Conservation (phyloP, 257 asterid species). For the Parsonsia alboflavescens region DNA sequence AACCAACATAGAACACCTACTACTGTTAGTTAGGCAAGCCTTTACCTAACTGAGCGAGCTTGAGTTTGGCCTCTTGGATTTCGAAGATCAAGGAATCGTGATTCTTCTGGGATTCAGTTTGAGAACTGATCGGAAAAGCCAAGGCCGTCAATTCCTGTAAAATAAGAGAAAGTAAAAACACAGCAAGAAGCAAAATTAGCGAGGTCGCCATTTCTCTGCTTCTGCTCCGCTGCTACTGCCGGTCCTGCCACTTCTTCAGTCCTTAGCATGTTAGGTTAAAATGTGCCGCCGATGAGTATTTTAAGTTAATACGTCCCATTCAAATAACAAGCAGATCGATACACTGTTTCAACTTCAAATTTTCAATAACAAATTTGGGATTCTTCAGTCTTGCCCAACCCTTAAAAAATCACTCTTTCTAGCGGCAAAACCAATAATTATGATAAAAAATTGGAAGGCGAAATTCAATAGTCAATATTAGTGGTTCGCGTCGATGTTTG, state of each 20-base stretch:
- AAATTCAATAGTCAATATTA: no score
- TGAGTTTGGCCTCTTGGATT: slow-evolving; percentile 54
- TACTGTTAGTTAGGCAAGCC: neutral
- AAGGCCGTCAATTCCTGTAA: slow-evolving; percentile 25
- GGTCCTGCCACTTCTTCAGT: neutral
- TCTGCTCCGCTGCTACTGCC: neutral
- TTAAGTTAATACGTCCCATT: no score
- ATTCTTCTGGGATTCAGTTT: slow-evolving; percentile 22
- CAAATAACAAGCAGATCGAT: no score
- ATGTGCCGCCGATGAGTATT: no score
- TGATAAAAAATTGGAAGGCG: no score
- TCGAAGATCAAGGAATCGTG: slow-evolving; percentile 30
- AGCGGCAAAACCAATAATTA: no score
- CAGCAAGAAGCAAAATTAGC: slow-evolving; percentile 28
- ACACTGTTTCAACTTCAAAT: no score
- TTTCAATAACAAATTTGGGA: no score
- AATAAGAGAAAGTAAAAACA: slow-evolving; percentile 19
- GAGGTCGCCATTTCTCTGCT: slow-evolving; percentile 35
- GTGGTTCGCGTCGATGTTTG: no score
- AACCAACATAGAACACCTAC: neutral
- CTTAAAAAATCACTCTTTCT: no score
- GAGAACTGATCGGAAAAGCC: slow-evolving; percentile 18
- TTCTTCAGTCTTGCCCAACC: no score
- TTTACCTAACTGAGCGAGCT: slow-evolving; percentile 68
- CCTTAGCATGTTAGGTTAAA: no score